Base-by-base conservation (phyloP, 1,284 basidiomycete genomes). In the Sporisorium scitamineum region DNA sequence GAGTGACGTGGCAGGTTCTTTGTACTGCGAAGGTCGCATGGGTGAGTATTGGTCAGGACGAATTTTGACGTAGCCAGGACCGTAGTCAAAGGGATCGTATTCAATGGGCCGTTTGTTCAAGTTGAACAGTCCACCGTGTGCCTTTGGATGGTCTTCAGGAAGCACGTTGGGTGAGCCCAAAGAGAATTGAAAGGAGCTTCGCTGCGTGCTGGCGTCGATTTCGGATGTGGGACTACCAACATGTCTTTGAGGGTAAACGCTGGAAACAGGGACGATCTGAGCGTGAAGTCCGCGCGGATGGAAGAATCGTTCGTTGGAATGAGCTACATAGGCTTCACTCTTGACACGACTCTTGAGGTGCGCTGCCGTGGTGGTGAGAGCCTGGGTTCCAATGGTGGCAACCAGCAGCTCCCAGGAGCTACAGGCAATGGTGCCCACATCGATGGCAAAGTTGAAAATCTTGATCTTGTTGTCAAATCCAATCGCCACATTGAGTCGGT, bases 381-480 rank as follows among this genome's bases (percentile, higher is more conserved):
- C 57, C n/a, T 67, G 64, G 1, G 64, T 53, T 27, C 34, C 64
- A 16, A 67, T 47, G 5, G 54, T 57, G 11, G 64, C 64, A 6
- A 67, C 54, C 3, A 57, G n/a, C 11, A 67, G 16, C 54, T 67
- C 64, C 64, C 64, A 67, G 18, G 64, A 61, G 48, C 48, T 47
- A 14, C 41, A 51, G 0, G 64, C 64, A 5, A 67, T 39, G 27
- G 64, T 57, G 5, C 53, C 64, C 11, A 61, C 32, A n/a, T 67
- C 64, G 18, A 67, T 42, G 47, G 58, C 64, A 61, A 67, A 61
- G 58, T 61, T 67, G 45, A 67, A 53, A 29, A 67, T 45, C 32
- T 67, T 67, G 58, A 67, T 55, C 64, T 31, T 52, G 48, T 53
- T 61, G 54, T 67, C 64, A 20, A 67, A 67, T 1, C 64, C 64